These are phyloP conservation scores for Chalciporus piperatoides DNA, from an alignment of 1,284 basidiomycete genomes.

Conservation along the genomic window DNA sequence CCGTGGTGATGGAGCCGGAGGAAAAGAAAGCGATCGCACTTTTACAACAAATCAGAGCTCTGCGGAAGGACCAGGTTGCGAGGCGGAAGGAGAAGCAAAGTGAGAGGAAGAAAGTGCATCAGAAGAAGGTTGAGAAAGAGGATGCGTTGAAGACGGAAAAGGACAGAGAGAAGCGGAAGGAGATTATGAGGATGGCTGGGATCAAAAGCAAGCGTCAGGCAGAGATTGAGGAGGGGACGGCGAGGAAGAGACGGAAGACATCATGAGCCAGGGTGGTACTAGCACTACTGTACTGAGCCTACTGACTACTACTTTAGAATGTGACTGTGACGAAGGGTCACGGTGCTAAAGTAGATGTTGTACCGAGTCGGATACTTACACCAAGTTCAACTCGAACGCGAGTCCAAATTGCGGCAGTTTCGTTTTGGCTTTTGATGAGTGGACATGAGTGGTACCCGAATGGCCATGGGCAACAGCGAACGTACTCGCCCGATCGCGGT, in stretches of 20 bases:
- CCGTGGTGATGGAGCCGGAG: conserved; percentile 92
- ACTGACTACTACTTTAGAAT: too few species aligned
- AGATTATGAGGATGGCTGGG: conserved; percentile 71
- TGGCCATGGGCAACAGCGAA: conserved; percentile 16
- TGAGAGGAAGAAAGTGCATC: conserved; percentile 59
- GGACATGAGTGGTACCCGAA: conserved; percentile 26
- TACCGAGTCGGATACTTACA: not conserved
- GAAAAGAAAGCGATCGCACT: conserved; percentile 92
- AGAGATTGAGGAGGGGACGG: conserved; percentile 54
- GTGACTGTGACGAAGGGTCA: conserved; percentile 29
- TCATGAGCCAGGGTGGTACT: not conserved
- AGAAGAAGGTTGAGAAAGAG: conserved; percentile 69
- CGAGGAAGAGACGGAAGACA: conserved; percentile 50
- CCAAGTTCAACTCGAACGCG: not conserved
- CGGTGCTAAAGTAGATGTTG: conserved; percentile 4
- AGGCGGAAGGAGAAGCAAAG: conserved; percentile 82
- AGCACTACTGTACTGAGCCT: too few species aligned
- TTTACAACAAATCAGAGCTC: conserved; percentile 90
- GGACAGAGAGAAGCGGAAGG: conserved; percentile 77
- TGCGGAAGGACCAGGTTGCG: conserved; percentile 84
- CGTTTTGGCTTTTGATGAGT: conserved; percentile 22
- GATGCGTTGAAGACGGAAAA: conserved; percentile 68
- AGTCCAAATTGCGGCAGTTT: not conserved
- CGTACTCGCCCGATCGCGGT: conserved; percentile 14
- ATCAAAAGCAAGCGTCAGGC: conserved; percentile 67